Conservation (phyloP, 1,139 yeast species). For the Pichia sp. region DNA sequence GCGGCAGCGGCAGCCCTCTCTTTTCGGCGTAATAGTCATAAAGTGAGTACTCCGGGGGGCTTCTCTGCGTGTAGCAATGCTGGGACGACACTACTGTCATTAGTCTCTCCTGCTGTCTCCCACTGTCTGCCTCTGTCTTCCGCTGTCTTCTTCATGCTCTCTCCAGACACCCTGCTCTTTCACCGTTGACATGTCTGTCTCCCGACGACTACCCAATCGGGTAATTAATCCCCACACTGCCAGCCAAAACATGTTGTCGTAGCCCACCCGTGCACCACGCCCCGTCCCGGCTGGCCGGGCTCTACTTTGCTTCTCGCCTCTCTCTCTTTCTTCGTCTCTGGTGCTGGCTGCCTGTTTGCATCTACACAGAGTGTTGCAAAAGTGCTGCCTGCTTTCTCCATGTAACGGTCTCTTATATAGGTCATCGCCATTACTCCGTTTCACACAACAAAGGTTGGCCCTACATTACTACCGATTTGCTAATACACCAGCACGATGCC, state of each 20-base stretch:
- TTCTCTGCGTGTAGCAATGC: not conserved
- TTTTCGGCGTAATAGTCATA: not conserved
- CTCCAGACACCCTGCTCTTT: no score
- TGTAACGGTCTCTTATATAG: no score
- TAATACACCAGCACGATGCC: conserved; percentile 13
- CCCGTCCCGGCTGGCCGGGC: no score
- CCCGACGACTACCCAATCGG: no score
- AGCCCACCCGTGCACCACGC: not conserved
- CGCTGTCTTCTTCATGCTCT: no score
- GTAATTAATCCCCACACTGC: no score
- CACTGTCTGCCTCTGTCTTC: not conserved
- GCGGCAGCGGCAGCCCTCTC: not conserved
- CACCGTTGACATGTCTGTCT: no score
- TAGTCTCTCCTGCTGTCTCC: not conserved
- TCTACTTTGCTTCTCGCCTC: not conserved
- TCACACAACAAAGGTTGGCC: not conserved
- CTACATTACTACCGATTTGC: not conserved
- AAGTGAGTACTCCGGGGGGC: not conserved
- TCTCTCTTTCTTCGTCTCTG: not conserved
- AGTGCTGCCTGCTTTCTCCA: not conserved
- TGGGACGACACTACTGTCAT: not conserved
- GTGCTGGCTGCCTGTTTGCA: not conserved
- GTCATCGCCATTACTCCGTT: not conserved
- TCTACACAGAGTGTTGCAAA: not conserved
- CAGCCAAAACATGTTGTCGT: no score